phyloP scores from a whole-genome alignment of 2,329 filamentous ascomycete genomes.

The Neopestalotiopsis rosae region DNA sequence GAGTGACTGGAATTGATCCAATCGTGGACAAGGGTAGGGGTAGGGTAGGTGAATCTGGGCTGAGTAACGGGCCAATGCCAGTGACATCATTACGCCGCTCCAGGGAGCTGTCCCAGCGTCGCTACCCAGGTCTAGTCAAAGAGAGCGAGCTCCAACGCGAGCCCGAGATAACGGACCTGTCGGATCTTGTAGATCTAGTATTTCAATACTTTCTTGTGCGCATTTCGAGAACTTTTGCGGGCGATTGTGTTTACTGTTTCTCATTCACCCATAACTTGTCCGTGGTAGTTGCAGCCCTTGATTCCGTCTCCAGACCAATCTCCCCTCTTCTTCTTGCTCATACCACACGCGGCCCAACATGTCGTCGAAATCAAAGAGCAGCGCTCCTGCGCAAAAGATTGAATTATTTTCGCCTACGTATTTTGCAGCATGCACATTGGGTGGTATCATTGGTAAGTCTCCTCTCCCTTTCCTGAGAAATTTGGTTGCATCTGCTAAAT shows the following conservation, averaged over 20 bases:
- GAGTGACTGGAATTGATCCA: not conserved
- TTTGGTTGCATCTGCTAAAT: not conserved
- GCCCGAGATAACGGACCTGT: constrained; percentile 17
- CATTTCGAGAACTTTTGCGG: not conserved
- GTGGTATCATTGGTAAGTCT: constrained; percentile 21
- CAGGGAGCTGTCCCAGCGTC: not conserved
- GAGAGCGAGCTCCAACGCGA: constrained; percentile 10
- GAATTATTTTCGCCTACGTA: constrained; percentile 21
- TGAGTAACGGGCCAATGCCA: constrained; percentile 7
- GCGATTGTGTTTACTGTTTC: not conserved
- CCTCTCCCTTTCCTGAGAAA: not conserved
- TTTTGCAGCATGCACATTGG: constrained; percentile 22
- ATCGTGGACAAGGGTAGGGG: not conserved
- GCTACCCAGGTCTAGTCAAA: not conserved
- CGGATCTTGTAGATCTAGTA: not conserved
- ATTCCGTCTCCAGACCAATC: not conserved
- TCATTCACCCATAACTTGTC: not conserved
- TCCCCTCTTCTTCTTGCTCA: not conserved
- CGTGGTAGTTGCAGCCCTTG: not conserved
- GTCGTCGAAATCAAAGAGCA: constrained; percentile 11
- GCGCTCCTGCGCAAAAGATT: constrained; percentile 13
- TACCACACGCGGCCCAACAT: not conserved
- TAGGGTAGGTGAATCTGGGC: not conserved
- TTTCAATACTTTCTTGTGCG: not conserved
- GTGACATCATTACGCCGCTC: constrained; percentile 13